Conservation (phyloP, 2,329 filamentous ascomycete genomes). For the Diplocarpon mali region DNA sequence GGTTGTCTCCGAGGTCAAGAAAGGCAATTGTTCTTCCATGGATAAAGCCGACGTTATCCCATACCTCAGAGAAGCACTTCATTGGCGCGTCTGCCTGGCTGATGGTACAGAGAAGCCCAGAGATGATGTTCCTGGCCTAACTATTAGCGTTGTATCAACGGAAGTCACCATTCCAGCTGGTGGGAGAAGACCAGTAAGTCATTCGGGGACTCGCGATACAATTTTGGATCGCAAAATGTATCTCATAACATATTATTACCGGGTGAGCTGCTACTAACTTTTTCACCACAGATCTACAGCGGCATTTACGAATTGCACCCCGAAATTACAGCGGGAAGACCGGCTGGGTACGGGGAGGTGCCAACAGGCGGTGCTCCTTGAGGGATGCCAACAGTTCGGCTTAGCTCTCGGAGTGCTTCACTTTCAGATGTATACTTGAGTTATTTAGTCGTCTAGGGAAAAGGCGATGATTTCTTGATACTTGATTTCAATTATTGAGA, state of each 20-base stretch:
- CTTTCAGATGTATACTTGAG: too few relatives aligned
- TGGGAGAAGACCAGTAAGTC: constrained; percentile 1
- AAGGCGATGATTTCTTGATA: too few relatives aligned
- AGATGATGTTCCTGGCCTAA: constrained; percentile 21
- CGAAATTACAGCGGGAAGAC: constrained; percentile 22
- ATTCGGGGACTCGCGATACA: constrained; percentile 1
- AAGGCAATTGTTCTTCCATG: constrained; percentile 23
- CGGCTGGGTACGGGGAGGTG: constrained; percentile 9
- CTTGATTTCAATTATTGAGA: too few relatives aligned
- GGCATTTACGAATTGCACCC: constrained; percentile 24
- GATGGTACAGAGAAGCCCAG: constrained; percentile 18
- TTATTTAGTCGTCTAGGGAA: too few relatives aligned
- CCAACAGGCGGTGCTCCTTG: too few relatives aligned
- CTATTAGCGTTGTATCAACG: constrained; percentile 22
- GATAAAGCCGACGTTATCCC: constrained; percentile 25
- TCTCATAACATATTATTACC: too few relatives aligned
- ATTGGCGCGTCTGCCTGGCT: constrained; percentile 23
- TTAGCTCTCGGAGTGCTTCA: too few relatives aligned
- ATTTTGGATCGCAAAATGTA: neutral
- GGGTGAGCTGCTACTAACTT: too few relatives aligned
- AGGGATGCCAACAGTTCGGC: too few relatives aligned
- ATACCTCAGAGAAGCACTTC: constrained; percentile 24
- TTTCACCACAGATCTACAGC: constrained; percentile 6
- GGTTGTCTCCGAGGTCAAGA: constrained; percentile 19
- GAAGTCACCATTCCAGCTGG: constrained; percentile 19